A percentile compares a stretch with the other conserved stretches of the same genome.
These are phyloP conservation scores for Chondrus crispus DNA, from an alignment of 23 red algal genomes.

Conservation along the genomic window DNA sequence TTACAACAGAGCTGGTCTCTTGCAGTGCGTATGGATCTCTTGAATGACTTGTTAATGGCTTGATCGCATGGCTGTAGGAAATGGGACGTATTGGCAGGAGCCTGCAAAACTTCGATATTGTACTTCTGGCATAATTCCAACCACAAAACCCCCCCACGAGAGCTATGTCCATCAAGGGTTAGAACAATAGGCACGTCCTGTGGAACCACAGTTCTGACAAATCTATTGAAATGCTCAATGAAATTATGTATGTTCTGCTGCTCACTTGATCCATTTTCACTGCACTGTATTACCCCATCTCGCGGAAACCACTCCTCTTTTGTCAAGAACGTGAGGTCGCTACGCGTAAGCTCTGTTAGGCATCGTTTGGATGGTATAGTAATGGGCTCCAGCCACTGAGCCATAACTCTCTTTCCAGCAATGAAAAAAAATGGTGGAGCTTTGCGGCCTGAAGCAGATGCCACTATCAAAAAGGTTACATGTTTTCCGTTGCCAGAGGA, in stretches of 20 bases:
- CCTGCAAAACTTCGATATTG: neutral
- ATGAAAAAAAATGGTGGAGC: neutral
- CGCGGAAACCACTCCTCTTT: neutral
- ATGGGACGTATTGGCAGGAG: neutral
- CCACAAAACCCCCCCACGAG: neutral
- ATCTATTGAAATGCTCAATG: neutral
- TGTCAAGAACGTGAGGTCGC: too few species aligned
- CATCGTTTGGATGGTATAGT: neutral
- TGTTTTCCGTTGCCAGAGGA: too few species aligned
- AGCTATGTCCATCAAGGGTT: neutral
- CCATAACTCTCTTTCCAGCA: neutral
- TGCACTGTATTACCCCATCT: neutral
- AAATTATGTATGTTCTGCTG: neutral
- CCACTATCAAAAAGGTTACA: neutral
- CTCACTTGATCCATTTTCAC: neutral
- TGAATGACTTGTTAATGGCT: neutral
- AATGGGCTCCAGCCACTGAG: neutral
- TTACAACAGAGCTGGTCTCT: neutral
- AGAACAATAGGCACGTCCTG: neutral
- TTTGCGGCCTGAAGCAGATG: neutral
- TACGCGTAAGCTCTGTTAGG: neutral
- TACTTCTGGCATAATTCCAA: too few species aligned
- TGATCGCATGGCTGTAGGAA: slow-evolving; percentile 1
- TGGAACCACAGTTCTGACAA: neutral
- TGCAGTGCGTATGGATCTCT: neutral